Evolutionary conservation across 1,284 basidiomycete species (phyloP), one percentile per base, ranked within the genome.

Genomic region (Ustilago nuda): DNA sequence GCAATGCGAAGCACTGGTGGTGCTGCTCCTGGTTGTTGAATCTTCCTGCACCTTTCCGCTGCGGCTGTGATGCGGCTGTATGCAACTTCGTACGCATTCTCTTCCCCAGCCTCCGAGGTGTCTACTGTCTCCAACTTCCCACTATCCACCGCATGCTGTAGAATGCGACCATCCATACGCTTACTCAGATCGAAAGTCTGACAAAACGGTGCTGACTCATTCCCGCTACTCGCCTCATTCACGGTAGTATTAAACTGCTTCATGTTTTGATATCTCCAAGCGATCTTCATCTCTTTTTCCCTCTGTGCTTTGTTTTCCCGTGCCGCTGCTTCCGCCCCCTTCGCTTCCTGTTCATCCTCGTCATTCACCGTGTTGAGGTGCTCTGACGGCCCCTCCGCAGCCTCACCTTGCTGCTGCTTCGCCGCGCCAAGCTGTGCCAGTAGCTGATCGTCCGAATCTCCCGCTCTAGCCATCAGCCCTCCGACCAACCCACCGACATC

Each of bases 231-330:
- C 0, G 68, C 60, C 46, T 72, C 63, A 56, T 71, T 82, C 33
- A 96, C 91, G 1, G 93, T 94, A 1, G 94, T 97, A 87, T 93
- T 91, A 86, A 96, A 96, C 86, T 90, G 92, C 87, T 92, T 93
- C 92, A 97, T 92, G 70, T 91, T 89, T 81, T 94, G 93, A 86
- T 99, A 99, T 82, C 96, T 89, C 93, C 96, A 99, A 43, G 96
- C 96, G 68, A 80, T 60, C 78, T 79, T 83, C 70, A 81, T 80
- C 48, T 58, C 72, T 36, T 75, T 56, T 39, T 67, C 61, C 27
- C 64, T 52, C 62, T 66, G 66, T 30, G 56, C 58, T 17, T 37
- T 32, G 23, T 4, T 43, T 23, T 35, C 53, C 19, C 19, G 51
- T 41, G 8, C 13, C 33, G 9, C 45, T 7, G 23, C 37, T 17